Evolutionary conservation across 768 basidiomycete genomes (phyloP).

Genomic region (Naganishia vaughanmartiniae): DNA sequence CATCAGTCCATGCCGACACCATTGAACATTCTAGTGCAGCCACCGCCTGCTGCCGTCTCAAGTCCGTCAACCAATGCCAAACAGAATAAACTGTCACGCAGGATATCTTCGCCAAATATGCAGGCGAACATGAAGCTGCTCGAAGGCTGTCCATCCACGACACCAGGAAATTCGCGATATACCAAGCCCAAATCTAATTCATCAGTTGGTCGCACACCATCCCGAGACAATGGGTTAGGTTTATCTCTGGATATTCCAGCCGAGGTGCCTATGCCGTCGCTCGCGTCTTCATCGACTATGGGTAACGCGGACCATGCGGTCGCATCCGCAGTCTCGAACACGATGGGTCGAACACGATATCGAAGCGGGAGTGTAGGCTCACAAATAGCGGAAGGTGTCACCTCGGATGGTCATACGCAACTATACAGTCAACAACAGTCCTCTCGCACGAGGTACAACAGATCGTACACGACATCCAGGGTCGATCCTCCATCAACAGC

Average conservation of each 20-base stretch:
- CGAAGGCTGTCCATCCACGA: not conserved
- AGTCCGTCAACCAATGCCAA: not conserved
- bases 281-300: not conserved
- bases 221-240: constrained; percentile 14
- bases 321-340: constrained; percentile 2
- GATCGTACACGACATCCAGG: constrained; percentile 15
- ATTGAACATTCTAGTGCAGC: not conserved
- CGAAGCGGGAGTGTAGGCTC: constrained; percentile 21
- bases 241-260: not conserved
- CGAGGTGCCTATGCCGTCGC: not conserved
- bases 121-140: not conserved
- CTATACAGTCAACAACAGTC: not conserved
- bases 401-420: not conserved
- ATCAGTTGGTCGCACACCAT: not conserved
- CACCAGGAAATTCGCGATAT: not conserved
- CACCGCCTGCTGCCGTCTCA: not conserved
- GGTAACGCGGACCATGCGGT: not conserved
- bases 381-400: not conserved
- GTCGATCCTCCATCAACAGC: constrained; percentile 7
- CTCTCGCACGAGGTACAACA: constrained; percentile 12
- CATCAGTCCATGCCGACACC: constrained; percentile 4
- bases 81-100: not conserved
- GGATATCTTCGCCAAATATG: constrained; percentile 19
- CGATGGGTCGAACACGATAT: constrained; percentile 20
- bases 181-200: not conserved